Percentiles rank a stretch among this genome's conserved stretches.
phyloP scores from a whole-genome alignment of 2,329 filamentous ascomycete species.

The Cordyceps farinosa region DNA sequence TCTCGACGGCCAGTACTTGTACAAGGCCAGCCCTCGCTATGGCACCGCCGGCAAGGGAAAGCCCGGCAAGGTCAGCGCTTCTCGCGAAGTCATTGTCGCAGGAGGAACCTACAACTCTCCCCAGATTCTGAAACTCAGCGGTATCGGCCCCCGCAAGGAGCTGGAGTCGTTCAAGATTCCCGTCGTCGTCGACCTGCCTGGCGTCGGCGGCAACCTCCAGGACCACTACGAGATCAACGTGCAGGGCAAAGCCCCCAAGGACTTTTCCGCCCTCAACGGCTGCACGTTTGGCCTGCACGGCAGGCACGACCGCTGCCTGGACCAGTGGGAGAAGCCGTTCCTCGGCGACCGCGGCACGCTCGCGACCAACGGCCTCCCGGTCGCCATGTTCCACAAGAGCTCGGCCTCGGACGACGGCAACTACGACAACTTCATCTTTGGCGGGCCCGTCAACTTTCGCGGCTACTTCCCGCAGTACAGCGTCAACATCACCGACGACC shows the following conservation, averaged over 20 bases:
- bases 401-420: slow-evolving; percentile 35
- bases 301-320: slow-evolving; percentile 35
- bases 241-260: slow-evolving; percentile 30
- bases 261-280: slow-evolving; percentile 29
- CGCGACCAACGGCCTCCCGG: slow-evolving; percentile 49
- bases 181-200: slow-evolving; percentile 51
- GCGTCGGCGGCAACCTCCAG: slow-evolving; percentile 58
- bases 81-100: slow-evolving; percentile 47
- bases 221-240: slow-evolving; percentile 48
- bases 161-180: slow-evolving; percentile 37
- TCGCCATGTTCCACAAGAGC: slow-evolving; percentile 40
- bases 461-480: slow-evolving; percentile 56
- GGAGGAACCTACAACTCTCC: slow-evolving; percentile 53
- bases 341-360: slow-evolving; percentile 31
- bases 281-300: slow-evolving; percentile 32
- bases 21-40: slow-evolving; percentile 42
- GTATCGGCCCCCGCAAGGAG: slow-evolving; percentile 41
- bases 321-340: slow-evolving; percentile 30
- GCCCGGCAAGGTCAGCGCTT: slow-evolving; percentile 35
- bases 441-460: slow-evolving; percentile 51
- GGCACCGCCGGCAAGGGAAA: slow-evolving; percentile 27
- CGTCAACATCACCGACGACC: slow-evolving; percentile 40
- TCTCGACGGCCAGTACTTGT: slow-evolving; percentile 43
- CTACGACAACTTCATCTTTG: slow-evolving; percentile 52
- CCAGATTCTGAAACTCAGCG: slow-evolving; percentile 50